Evolutionary conservation across 2,329 filamentous ascomycete genomes (phyloP).

Genomic region (Berkeleyomyces rouxiae): DNA sequence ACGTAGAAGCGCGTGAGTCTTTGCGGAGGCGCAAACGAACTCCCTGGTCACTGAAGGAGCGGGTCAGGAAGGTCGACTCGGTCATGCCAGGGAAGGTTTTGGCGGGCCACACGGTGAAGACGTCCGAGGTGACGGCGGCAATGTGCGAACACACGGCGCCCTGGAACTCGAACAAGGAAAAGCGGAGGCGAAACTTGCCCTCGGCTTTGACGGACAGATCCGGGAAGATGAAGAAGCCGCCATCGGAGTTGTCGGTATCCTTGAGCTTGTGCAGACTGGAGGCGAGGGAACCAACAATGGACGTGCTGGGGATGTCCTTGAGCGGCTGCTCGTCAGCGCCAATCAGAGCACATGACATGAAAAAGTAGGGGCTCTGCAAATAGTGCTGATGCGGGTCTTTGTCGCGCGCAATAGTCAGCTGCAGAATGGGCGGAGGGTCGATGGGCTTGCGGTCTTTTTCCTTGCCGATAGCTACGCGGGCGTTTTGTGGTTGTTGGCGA

Average conservation of each 20-base stretch:
- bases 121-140: slow-evolving; percentile 36
- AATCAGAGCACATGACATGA: slow-evolving; percentile 30
- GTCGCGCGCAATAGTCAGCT: slow-evolving; percentile 34
- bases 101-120: slow-evolving; percentile 47
- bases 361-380: slow-evolving; percentile 27
- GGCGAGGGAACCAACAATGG: slow-evolving; percentile 54
- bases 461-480: slow-evolving; percentile 53
- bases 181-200: slow-evolving; percentile 56
- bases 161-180: slow-evolving; percentile 51
- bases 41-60: slow-evolving; percentile 74
- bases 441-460: slow-evolving; percentile 78
- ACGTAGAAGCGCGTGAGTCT: slow-evolving; percentile 48
- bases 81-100: slow-evolving; percentile 67
- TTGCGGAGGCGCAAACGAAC: slow-evolving; percentile 70
- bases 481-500: slow-evolving; percentile 50
- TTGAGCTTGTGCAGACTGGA: slow-evolving; percentile 73
- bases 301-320: slow-evolving; percentile 25
- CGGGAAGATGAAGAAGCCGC: slow-evolving; percentile 80
- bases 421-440: slow-evolving; percentile 72
- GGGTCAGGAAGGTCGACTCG: slow-evolving; percentile 66
- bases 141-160: slow-evolving; percentile 20
- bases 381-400: slow-evolving; percentile 32
- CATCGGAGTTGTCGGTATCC: slow-evolving; percentile 59
- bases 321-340: slow-evolving; percentile 27
- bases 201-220: slow-evolving; percentile 66